Percentiles rank a stretch among this genome's conserved stretches.
These are phyloP conservation scores for Xylaria sp. DNA, from an alignment of 2,329 filamentous ascomycete species.

Conservation along the genomic window DNA sequence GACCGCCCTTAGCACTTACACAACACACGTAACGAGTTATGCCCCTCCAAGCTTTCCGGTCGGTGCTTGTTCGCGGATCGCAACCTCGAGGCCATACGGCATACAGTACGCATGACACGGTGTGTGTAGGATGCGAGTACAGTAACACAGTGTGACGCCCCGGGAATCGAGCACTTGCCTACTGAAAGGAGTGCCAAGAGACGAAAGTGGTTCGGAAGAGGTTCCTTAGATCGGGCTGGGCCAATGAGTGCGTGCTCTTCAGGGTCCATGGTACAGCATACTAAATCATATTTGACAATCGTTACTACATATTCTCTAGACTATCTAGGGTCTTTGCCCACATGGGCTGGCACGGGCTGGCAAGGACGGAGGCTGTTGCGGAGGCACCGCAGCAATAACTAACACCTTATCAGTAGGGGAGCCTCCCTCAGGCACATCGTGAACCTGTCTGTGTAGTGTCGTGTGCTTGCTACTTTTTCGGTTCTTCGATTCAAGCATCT, in stretches of 20 bases:
- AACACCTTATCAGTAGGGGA: conserved; percentile 34
- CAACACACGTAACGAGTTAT: not conserved
- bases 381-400: conserved; percentile 20
- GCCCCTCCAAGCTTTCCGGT: too few relatives aligned
- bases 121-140: not conserved
- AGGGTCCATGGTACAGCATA: conserved; percentile 9
- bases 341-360: not conserved
- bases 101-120: not conserved
- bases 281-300: conserved; percentile 30
- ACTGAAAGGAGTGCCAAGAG: conserved; percentile 2
- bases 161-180: not conserved
- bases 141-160: not conserved
- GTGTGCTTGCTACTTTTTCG: conserved; percentile 29
- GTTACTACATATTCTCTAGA: conserved; percentile 17
- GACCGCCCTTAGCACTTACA: conserved; percentile 3
- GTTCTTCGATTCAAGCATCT: conserved; percentile 1
- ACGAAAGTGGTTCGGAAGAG: not conserved
- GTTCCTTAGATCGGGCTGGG: not conserved
- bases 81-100: not conserved
- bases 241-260: not conserved
- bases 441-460: conserved; percentile 21
- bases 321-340: conserved; percentile 16
- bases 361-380: conserved; percentile 8
- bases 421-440: conserved; percentile 32
- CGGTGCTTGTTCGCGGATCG: not conserved